A percentile compares a stretch with the other conserved stretches of the same genome.
These are phyloP conservation scores for Phytomonas sp. DNA, from an alignment of 208 protist species.

Conservation along the genomic window DNA sequence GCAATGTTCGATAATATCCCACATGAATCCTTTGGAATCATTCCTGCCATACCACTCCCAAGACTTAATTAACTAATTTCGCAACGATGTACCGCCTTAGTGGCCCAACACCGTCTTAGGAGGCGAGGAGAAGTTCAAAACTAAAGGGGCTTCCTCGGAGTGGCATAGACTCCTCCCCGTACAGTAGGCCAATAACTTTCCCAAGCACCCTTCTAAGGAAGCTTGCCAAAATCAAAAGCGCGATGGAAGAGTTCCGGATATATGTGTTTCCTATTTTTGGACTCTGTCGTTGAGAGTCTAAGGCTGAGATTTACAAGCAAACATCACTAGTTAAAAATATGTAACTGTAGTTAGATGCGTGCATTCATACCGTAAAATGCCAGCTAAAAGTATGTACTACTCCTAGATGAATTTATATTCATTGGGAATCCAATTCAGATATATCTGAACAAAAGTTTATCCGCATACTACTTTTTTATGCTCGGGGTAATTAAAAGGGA, in stretches of 20 bases:
- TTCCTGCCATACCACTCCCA: neutral
- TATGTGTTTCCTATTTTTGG: neutral
- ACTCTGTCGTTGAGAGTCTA: neutral
- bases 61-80: neutral
- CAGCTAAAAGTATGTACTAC: neutral
- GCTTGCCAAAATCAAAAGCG: neutral
- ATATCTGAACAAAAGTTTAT: neutral
- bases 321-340: neutral
- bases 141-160: neutral
- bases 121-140: neutral
- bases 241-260: neutral
- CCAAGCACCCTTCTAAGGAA: neutral
- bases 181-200: neutral
- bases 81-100: neutral
- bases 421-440: neutral
- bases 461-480: neutral
- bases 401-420: neutral
- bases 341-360: neutral
- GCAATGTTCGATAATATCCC: neutral
- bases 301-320: neutral
- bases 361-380: neutral
- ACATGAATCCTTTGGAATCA: neutral
- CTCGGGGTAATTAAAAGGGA: neutral
- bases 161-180: neutral
- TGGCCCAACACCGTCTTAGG: neutral